Base-by-base conservation (phyloP, 345 rosid species). In the Syzygium aromaticum region DNA sequence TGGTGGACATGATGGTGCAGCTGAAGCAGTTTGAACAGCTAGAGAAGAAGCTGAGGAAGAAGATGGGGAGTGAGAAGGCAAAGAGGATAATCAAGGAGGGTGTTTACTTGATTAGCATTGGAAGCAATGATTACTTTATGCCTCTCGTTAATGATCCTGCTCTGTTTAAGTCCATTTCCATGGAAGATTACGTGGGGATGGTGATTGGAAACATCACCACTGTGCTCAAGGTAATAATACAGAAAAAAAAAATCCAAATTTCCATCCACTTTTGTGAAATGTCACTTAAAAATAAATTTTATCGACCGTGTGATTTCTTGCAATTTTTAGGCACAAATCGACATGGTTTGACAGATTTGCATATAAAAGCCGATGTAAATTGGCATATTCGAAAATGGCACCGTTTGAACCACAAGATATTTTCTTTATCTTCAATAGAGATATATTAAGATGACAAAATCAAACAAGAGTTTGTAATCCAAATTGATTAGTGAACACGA, bases 41-140 rank as follows among this genome's bases (percentile, higher is more conserved):
- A 40, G 84, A 7, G 78, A 63, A 84, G 87, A 56, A 61, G 54
- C 77, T 90, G 43, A 87, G 28, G 88, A 19, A 53, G 67, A 25
- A 78, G 51, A 28, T 77, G 17, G 89, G 90, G 40, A 27, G 73
- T 16, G 82, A 43, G 19, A 59, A 52, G 22, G 89, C 88, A 12
- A 14, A 67, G 67, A 87, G 61, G 53, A 25, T 80, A 11, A 23
- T 91, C 5, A 85, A 86, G 14, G 52, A 85, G 5, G 88, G 88
- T 19, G 83, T 90, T 53, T 89, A 87, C 67, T 13, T 89, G n/a
- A 56, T 80, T 33, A 64, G 89, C 87, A 61, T 86, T 8, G 92
- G 92, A 56, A 87, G 46, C 38, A 86, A 88, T 52, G 91, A 90
- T 54, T 90, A 90, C 86, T 10, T 33, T 28, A 54, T 28, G 54